Percentiles rank a stretch among this genome's conserved stretches.
These are phyloP conservation scores for Nitzschia putrida DNA, from an alignment of 108 stramenopile species.

Conservation along the genomic window DNA sequence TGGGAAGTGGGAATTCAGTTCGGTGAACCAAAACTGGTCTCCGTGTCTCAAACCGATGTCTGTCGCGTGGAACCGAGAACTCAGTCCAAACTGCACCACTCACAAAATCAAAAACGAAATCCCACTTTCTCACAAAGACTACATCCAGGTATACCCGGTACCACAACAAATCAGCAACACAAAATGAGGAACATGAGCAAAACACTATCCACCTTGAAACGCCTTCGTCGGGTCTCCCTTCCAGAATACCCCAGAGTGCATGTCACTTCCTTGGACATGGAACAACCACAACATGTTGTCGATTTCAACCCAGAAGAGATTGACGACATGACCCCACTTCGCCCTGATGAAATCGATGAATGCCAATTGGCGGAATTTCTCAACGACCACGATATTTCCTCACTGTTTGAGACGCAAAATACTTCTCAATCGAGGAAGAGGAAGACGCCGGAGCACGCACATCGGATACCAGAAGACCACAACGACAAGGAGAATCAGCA, in stretches of 20 bases:
- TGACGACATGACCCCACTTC: conserved; percentile 12
- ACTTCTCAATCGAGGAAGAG: neutral
- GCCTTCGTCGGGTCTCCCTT: conserved; percentile 2
- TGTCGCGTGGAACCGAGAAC: too few relatives aligned
- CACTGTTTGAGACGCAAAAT: neutral
- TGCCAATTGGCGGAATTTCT: conserved; percentile 27
- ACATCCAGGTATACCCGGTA: too few relatives aligned
- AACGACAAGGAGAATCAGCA: neutral
- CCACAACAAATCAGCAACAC: neutral
- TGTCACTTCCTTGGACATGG: neutral
- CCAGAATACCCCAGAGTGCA: neutral
- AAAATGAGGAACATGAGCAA: conserved; percentile 26
- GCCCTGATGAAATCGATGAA: conserved; percentile 26
- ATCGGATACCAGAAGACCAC: neutral
- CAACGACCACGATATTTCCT: conserved; percentile 5
- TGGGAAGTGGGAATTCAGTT: too few relatives aligned
- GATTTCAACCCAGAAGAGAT: conserved; percentile 7
- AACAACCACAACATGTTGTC: neutral
- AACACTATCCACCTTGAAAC: conserved; percentile 12
- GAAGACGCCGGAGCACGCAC: neutral
- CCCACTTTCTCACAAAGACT: too few relatives aligned
- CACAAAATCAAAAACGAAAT: too few relatives aligned
- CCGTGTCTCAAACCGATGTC: too few relatives aligned
- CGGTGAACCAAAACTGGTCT: too few relatives aligned
- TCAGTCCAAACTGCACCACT: too few relatives aligned